Base-by-base conservation (phyloP, 1,139 yeast species). In the Petasospora fabianii region DNA sequence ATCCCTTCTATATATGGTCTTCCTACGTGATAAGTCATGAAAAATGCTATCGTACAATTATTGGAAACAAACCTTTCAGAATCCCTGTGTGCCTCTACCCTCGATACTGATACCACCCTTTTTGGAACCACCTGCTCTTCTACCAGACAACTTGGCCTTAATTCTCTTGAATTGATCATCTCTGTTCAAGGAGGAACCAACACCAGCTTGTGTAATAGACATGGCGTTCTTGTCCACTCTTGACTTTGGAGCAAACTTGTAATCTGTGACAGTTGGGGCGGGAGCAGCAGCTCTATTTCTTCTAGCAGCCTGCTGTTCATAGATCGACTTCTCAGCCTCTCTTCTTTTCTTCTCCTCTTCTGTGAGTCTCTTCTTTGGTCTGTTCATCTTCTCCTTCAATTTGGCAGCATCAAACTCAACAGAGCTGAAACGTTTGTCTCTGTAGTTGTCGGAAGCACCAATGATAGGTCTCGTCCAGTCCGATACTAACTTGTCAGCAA, bases 391-490 rank as follows among this genome's bases (percentile, higher is more conserved):
- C 54, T 32, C 43, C 41, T 44, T 50, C 40, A 75, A 71, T 50
- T 72, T 65, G 55, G 65, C 71, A 49, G 82, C 78, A 60, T 85
- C 84, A 64, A 85, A 88, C 39, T 77, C 80, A 46, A 78, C 75
- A 49, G 81, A 75, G 55, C 76, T 76, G 44, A 92, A 80, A 44
- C 80, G 71, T 64, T 88, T 82, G 64, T 92, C 97, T 62, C 94
- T 80, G 67, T 90, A 92, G 51, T 92, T 87, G 62, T 92, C 97
- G 3, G 95, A 84, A 47, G 95, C 84, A 51, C 95, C 96, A 72
- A 94, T 85, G 47, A 94, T 88, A 28, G 98, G 98, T 62, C 98
- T 78, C 8, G 97, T 92, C 99, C 99, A 92, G 61, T 88, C 95
- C 26, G 96, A 96, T 53, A 94, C 84, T 44, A 94, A 69, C 58